These are phyloP conservation scores for Rhodotorula sp. DNA, from an alignment of 1,284 basidiomycete species.

Conservation along the genomic window DNA sequence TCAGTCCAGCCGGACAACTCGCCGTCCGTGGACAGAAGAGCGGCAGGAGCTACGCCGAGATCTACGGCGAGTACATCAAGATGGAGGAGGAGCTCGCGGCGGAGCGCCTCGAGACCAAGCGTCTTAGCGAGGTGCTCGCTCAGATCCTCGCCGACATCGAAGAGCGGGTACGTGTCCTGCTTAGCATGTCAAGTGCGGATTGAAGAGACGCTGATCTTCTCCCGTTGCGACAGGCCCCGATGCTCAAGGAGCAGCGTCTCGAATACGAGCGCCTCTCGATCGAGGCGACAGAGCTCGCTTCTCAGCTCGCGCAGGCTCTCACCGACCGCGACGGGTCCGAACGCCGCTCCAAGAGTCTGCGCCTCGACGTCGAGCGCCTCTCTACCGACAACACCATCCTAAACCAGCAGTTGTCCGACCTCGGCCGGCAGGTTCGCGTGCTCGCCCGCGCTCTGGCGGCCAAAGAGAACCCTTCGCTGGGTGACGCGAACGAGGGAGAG, in stretches of 20 bases:
- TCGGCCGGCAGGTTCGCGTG: slow-evolving; percentile 78
- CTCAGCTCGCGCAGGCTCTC: slow-evolving; percentile 71
- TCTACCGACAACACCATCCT: slow-evolving; percentile 55
- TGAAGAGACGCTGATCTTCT: background rate
- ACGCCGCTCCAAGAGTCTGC: slow-evolving; percentile 32
- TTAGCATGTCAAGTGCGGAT: background rate
- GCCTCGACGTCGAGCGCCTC: slow-evolving; percentile 42
- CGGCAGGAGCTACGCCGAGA: slow-evolving; percentile 84
- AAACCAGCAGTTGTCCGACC: slow-evolving; percentile 73
- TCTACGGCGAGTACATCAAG: slow-evolving; percentile 81
- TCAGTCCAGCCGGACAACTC: slow-evolving; percentile 30
- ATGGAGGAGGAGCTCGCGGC: slow-evolving; percentile 77
- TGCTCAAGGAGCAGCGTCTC: slow-evolving; percentile 77
- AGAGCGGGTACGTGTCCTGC: slow-evolving; percentile 68
- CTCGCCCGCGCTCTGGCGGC: slow-evolving; percentile 77
- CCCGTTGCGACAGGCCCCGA: slow-evolving; percentile 65
- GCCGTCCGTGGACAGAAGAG: slow-evolving; percentile 47
- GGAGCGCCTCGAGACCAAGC: slow-evolving; percentile 74
- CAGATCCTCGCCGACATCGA: slow-evolving; percentile 79
- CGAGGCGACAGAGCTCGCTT: slow-evolving; percentile 74
- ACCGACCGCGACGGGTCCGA: slow-evolving; percentile 61
- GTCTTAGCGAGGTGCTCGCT: slow-evolving; percentile 71
- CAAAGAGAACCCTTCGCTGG: slow-evolving; percentile 66
- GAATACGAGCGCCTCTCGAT: slow-evolving; percentile 78
- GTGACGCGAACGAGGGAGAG: slow-evolving; percentile 51